A percentile compares a stretch with the other conserved stretches of the same genome.
These are phyloP conservation scores for Rutstroemia sp. DNA, from an alignment of 2,329 filamentous ascomycete genomes.

Conservation along the genomic window DNA sequence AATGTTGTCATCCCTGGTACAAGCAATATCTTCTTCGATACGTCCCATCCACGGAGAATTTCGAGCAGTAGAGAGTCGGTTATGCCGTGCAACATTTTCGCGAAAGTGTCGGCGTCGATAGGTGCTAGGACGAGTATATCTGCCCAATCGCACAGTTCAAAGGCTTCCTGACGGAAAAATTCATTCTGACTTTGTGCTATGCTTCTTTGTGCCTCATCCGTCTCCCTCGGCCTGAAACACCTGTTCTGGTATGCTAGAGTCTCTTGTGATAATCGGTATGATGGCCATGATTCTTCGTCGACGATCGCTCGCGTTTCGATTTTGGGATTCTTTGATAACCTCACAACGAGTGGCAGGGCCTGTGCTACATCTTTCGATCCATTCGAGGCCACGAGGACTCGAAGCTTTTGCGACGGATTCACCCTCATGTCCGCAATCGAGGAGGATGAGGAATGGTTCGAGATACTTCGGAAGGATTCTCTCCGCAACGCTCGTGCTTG, in stretches of 20 bases:
- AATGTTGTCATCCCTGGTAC: slow-evolving; percentile 83
- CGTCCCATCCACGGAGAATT: slow-evolving; percentile 78
- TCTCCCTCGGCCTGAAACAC: slow-evolving; percentile 29
- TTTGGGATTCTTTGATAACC: slow-evolving; percentile 56
- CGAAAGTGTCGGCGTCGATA: slow-evolving; percentile 75
- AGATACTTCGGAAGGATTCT: too few species aligned
- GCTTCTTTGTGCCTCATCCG: slow-evolving; percentile 20
- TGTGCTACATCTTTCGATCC: slow-evolving; percentile 58
- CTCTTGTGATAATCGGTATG: slow-evolving; percentile 52
- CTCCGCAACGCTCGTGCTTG: too few species aligned
- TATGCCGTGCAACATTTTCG: slow-evolving; percentile 80
- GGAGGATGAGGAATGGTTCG: slow-evolving; percentile 17
- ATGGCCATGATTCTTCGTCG: slow-evolving; percentile 49
- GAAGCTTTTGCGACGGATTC: slow-evolving; percentile 49
- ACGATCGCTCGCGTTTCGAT: slow-evolving; percentile 56
- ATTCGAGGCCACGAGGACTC: slow-evolving; percentile 58
- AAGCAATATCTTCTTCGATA: slow-evolving; percentile 75
- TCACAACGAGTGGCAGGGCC: slow-evolving; percentile 58
- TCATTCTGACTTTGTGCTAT: slow-evolving; percentile 35
- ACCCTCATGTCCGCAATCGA: slow-evolving; percentile 26
- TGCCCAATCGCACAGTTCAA: slow-evolving; percentile 76
- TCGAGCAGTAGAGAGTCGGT: slow-evolving; percentile 76
- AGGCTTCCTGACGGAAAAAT: slow-evolving; percentile 45
- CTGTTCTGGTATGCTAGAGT: slow-evolving; percentile 53
- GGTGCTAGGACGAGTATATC: slow-evolving; percentile 79